phyloP scores from a whole-genome alignment of 2,329 filamentous ascomycete genomes.

The Lecanicillium sp. region DNA sequence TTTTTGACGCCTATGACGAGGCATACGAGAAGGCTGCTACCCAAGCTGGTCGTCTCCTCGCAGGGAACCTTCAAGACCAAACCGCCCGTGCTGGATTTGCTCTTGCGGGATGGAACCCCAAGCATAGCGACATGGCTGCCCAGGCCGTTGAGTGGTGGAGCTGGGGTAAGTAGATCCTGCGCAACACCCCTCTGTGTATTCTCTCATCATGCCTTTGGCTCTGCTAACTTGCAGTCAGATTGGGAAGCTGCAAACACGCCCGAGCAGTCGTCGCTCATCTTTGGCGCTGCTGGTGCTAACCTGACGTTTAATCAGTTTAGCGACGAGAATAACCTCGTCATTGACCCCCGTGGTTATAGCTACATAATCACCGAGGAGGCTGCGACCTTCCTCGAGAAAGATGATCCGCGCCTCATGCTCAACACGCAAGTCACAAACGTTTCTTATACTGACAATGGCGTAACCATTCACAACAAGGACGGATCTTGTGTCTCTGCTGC shows the following conservation, averaged over 20 bases:
- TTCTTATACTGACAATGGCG: constrained; percentile 40
- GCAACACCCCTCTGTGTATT: not conserved
- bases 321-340: constrained; percentile 53
- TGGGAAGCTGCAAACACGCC: constrained; percentile 30
- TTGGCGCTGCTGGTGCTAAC: constrained; percentile 48
- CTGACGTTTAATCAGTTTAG: constrained; percentile 54
- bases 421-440: constrained; percentile 49
- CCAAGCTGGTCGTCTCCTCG: constrained; percentile 48
- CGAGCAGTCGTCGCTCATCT: constrained; percentile 46
- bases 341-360: constrained; percentile 54
- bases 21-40: constrained; percentile 36
- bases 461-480: constrained; percentile 43
- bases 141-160: constrained; percentile 54
- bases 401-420: constrained; percentile 50
- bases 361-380: constrained; percentile 49
- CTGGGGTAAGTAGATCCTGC: constrained; percentile 20
- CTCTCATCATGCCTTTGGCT: not conserved
- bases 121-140: constrained; percentile 39
- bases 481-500: constrained; percentile 49
- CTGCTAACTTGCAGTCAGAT: not conserved
- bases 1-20: constrained; percentile 42
- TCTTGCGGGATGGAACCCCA: constrained; percentile 55
- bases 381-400: constrained; percentile 42
- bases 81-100: constrained; percentile 50
- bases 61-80: constrained; percentile 51